phyloP scores from a whole-genome alignment of 768 basidiomycete species.

The Cystofilobasidium ferigula region DNA sequence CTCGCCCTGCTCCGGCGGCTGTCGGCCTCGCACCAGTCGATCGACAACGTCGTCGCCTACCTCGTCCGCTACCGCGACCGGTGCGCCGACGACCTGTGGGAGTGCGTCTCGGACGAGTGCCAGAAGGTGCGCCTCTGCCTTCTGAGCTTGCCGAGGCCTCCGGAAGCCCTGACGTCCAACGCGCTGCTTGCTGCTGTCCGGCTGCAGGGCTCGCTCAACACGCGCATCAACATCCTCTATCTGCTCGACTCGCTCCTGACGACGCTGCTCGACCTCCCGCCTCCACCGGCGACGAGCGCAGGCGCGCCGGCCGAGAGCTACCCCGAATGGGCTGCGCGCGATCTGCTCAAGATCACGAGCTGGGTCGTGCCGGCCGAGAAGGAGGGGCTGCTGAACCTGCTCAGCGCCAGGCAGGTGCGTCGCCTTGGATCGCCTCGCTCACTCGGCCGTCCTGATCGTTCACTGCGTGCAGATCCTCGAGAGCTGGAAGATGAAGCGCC shows the following conservation, averaged over 20 bases:
- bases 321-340: constrained; percentile 63
- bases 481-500: constrained; percentile 74
- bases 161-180: not conserved
- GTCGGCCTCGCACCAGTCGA: constrained; percentile 74
- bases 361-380: constrained; percentile 79
- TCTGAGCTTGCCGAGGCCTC: not conserved
- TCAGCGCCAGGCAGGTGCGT: constrained; percentile 73
- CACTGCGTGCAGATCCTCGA: constrained; percentile 59
- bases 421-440: too few relatives aligned
- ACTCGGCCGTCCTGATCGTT: not conserved
- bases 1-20: constrained; percentile 51
- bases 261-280: constrained; percentile 28
- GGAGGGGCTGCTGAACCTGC: constrained; percentile 74
- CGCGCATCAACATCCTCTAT: constrained; percentile 83
- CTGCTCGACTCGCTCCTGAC: constrained; percentile 65
- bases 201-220: constrained; percentile 66
- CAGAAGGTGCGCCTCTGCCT: constrained; percentile 52
- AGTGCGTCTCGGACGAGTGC: constrained; percentile 80
- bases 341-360: constrained; percentile 65
- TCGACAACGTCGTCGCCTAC: constrained; percentile 74
- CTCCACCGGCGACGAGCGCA: not conserved
- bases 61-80: constrained; percentile 71
- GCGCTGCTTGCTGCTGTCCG: not conserved
- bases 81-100: constrained; percentile 88
- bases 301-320: constrained; percentile 45